phyloP scores from a whole-genome alignment of 1,284 basidiomycete species.

The Ustilago vetiveriae region DNA sequence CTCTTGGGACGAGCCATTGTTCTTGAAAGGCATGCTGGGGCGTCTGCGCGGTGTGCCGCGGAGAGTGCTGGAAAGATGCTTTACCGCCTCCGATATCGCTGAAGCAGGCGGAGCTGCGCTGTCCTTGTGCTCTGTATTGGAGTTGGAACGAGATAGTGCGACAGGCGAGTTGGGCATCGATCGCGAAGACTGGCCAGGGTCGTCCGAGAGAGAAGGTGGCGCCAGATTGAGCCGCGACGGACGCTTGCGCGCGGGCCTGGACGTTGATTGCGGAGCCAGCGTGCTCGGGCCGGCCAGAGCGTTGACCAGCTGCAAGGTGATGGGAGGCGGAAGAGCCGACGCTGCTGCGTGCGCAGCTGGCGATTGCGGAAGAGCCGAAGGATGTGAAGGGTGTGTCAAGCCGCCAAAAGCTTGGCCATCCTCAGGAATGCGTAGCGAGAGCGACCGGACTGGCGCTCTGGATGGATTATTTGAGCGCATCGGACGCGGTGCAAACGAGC shows the following conservation, averaged over 20 bases:
- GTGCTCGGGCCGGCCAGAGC: constrained; percentile 13
- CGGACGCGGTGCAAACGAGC: constrained; percentile 30
- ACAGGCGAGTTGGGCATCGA: constrained; percentile 49
- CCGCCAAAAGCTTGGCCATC: constrained; percentile 35
- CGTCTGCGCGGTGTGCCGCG: constrained; percentile 56
- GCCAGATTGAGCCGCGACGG: constrained; percentile 43
- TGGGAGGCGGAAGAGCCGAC: constrained; percentile 12
- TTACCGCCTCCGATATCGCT: constrained; percentile 40
- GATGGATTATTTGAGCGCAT: constrained; percentile 5
- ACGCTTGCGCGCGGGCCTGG: constrained; percentile 34
- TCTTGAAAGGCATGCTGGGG: constrained; percentile 58
- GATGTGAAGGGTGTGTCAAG: constrained; percentile 22
- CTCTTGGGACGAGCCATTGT: neutral
- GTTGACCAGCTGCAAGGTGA: constrained; percentile 12
- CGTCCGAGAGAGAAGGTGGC: constrained; percentile 23
- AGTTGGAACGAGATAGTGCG: constrained; percentile 18
- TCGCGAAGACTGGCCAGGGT: constrained; percentile 32
- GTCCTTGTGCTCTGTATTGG: constrained; percentile 18
- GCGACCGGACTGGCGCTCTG: constrained; percentile 16
- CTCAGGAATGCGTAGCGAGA: constrained; percentile 41
- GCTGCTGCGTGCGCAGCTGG: constrained; percentile 3
- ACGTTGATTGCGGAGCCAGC: constrained; percentile 9
- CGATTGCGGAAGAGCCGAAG: constrained; percentile 7
- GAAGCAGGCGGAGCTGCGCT: constrained; percentile 1
- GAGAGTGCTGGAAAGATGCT: constrained; percentile 57